Base-by-base conservation (phyloP, 495 filamentous ascomycete species). In the Viridothelium virens region DNA sequence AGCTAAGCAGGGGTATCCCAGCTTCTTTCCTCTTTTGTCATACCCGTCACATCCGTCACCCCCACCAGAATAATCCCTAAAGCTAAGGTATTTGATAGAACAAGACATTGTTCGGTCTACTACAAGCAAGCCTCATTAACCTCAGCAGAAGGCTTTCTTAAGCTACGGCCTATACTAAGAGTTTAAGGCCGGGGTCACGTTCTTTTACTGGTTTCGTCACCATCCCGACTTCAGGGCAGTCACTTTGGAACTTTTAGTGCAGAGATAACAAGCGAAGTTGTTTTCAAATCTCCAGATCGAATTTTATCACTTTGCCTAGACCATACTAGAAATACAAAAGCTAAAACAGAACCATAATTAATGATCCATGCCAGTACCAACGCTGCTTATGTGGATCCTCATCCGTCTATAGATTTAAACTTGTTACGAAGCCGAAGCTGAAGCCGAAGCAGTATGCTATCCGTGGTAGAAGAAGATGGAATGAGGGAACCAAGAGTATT, bases 291-390 rank as follows among this genome's bases (percentile, higher is more conserved):
- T 59, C 53, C 53, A 59, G 31, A 59, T 59, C 31, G 31, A 59
- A 59, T 59, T 59, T 59, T 59, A 44, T 44, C 25, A 34, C 33
- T 59, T 31, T 36, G 53, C 18, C 5, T 59, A 36, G 36, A 59
- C 53, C 31, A 36, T 4, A 59, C 53, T 59, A 59, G 53, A 59
- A 59, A 59, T 59, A 59, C 53, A 59, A 59, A 59, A 59, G 53
- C 53, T 59, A 59, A 59, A 53, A 14, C 53, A 59, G 53, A 59
- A 34, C 14, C 53, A 34, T 59, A 14, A 59, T 59, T 59, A 59
- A 7, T 33, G 31, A 14, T 6, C n/a, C 53, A 1, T n/a, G 31
- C 53, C 53, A 34, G 36, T 59, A 7, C 14, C 53, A 36, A 36
- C 53, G 53, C 53, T 59, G 53, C 31, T 33, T 33, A 18, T 59